A percentile compares a stretch with the other conserved stretches of the same genome.
phyloP scores from a whole-genome alignment of 1,284 basidiomycete species.

The Exsudoporus floridanus region DNA sequence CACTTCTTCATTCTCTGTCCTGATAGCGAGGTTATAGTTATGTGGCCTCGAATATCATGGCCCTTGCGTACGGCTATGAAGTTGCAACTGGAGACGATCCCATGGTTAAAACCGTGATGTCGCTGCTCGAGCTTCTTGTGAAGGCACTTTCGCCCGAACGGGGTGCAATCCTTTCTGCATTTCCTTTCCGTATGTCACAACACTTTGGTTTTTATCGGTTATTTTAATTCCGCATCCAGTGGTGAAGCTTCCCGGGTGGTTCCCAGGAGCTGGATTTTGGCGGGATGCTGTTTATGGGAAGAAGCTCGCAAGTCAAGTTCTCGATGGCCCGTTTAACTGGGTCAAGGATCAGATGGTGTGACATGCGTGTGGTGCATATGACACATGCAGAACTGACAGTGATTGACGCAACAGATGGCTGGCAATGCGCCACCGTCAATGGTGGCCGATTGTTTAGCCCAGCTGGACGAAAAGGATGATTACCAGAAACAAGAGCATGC shows the following conservation, averaged over 20 bases:
- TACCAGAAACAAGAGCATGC: slow-evolving; percentile 17
- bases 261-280: slow-evolving; percentile 42
- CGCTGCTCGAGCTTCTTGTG: slow-evolving; percentile 21
- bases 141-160: slow-evolving; percentile 22
- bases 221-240: slow-evolving; percentile 29
- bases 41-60: slow-evolving; percentile 27
- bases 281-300: slow-evolving; percentile 22
- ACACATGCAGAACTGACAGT: neutral
- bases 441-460: slow-evolving; percentile 26
- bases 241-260: slow-evolving; percentile 41
- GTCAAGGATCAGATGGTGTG: slow-evolving; percentile 23
- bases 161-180: slow-evolving; percentile 19
- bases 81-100: slow-evolving; percentile 20
- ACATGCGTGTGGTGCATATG: neutral
- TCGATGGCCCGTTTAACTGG: slow-evolving; percentile 28
- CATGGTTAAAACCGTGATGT: slow-evolving; percentile 16
- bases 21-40: slow-evolving; percentile 14
- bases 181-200: slow-evolving; percentile 25
- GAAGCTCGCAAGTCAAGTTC: slow-evolving; percentile 14
- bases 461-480: slow-evolving; percentile 18
- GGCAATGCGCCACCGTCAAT: slow-evolving; percentile 23
- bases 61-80: slow-evolving; percentile 26
- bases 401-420: slow-evolving; percentile 4
- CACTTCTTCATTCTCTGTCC: neutral
- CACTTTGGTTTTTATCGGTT: neutral